A percentile compares a stretch with the other conserved stretches of the same genome.
phyloP scores from a whole-genome alignment of 805 yeast genomes.

The Suhomyces kilbournensis region DNA sequence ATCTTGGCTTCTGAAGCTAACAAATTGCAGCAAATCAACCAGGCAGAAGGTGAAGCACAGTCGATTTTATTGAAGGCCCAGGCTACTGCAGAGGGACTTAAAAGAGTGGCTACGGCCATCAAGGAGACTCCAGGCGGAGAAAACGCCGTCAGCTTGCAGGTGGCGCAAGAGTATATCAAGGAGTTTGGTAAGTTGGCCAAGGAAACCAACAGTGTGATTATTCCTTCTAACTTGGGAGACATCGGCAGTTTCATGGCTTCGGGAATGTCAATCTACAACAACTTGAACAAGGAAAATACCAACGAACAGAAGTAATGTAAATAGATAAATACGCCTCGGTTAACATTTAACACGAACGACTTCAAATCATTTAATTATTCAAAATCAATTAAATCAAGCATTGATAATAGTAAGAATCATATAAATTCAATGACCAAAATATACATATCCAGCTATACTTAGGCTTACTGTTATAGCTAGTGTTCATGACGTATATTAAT shows the following conservation, averaged over 20 bases:
- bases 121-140: conserved; percentile 64
- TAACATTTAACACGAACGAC: too few species aligned
- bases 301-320: background rate
- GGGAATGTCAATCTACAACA: conserved; percentile 69
- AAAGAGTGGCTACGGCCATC: conserved; percentile 63
- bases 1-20: conserved; percentile 76
- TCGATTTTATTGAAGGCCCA: conserved; percentile 61
- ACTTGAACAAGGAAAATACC: conserved; percentile 32
- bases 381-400: too few species aligned
- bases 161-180: conserved; percentile 80
- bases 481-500: too few species aligned
- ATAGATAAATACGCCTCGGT: too few species aligned
- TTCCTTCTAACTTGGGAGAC: conserved; percentile 75
- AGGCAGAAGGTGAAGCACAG: conserved; percentile 73
- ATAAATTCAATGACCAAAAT: too few species aligned
- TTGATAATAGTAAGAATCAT: too few species aligned
- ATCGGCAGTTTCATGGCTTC: conserved; percentile 71
- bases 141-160: conserved; percentile 74
- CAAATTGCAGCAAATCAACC: conserved; percentile 58
- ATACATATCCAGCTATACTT: too few species aligned
- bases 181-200: conserved; percentile 82
- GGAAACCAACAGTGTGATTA: conserved; percentile 72
- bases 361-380: too few species aligned
- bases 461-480: too few species aligned
- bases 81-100: conserved; percentile 74